These are phyloP conservation scores for Podosphaera leucotricha DNA, from an alignment of 2,329 filamentous ascomycete species.

Conservation along the genomic window DNA sequence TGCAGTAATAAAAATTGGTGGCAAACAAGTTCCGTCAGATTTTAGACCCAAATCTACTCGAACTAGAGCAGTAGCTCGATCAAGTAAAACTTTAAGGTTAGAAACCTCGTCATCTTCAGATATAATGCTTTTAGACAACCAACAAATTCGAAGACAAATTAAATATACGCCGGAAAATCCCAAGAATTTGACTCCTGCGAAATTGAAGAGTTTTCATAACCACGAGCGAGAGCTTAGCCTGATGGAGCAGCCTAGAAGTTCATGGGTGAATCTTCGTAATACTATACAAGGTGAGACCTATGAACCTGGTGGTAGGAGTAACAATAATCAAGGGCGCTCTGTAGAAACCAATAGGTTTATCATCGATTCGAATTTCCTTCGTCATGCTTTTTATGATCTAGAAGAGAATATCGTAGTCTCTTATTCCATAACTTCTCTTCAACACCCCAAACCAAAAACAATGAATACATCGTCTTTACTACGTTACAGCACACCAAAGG, in stretches of 20 bases:
- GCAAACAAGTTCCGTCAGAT: conserved; percentile 7
- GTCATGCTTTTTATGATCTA: background rate
- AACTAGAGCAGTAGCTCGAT: background rate
- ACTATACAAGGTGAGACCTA: background rate
- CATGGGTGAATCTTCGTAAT: background rate
- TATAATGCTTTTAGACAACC: conserved; percentile 13
- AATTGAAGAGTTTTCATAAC: background rate
- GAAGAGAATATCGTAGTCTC: background rate
- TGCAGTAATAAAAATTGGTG: conserved; percentile 14
- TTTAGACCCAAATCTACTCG: conserved; percentile 10
- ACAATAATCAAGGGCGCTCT: background rate
- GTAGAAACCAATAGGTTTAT: background rate
- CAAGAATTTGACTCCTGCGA: background rate
- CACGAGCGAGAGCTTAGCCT: background rate
- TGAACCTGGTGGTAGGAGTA: background rate
- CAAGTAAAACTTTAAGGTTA: background rate
- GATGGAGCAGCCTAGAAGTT: background rate
- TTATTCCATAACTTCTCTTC: too few species aligned
- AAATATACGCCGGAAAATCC: too few species aligned
- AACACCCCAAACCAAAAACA: too few species aligned
- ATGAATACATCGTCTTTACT: too few species aligned
- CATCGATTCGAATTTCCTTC: too few species aligned
- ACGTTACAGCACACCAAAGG: too few species aligned
- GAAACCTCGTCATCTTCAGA: conserved; percentile 8
- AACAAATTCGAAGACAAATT: background rate